Evolutionary conservation across 495 filamentous ascomycete species (phyloP), one percentile per base, ranked within the genome.

Genomic region (Xanthoparmelia taractica): DNA sequence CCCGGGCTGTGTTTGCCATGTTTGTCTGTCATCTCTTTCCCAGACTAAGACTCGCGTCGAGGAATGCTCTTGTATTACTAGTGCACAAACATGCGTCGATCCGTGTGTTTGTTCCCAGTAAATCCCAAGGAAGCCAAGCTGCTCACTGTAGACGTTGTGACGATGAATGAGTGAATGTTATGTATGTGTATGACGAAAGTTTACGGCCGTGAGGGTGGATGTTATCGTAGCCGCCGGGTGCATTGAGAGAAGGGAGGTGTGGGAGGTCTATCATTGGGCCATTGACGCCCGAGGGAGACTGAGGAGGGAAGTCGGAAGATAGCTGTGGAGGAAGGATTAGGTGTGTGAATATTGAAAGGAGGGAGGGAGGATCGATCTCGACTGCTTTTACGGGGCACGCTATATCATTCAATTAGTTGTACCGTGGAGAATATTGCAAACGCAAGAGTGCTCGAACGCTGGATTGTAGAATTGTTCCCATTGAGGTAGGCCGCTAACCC

Each of bases 1-100:
- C 80, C 69, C 85, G 76, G 66, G 77, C 74, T 47, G 75, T 66
- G 55, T 61, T 67, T 36, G 75, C 74, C 77, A 78, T 80, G n/a
- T 41, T 63, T 65, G 40, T 73, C 72, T 65, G 79, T 76, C 80
- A 81, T 83, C 27, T 63, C 72, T 58, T 61, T 48, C 50, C 23
- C 65, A 38, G 57, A 59, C 50, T 54, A 33, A 33, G 50, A 54
- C 48, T 67, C 54, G 34, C 50, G 66, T 54, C 40, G 20, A 57
- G 60, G 62, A 65, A 61, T 67, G 66, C 41, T 47, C 37, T 23
- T 20, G 29, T 38, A 12, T 34, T 31, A 17, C 15, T 45, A 27
- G n/a, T 25, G 31, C 36, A 38, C 29, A 45, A 23, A 62, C 25
- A 67, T 54, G 62, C 66, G 61, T 50, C 33, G 57, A 29, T 15